Conservation (phyloP, 1,139 yeast species). For the Debaryomyces sp. region DNA sequence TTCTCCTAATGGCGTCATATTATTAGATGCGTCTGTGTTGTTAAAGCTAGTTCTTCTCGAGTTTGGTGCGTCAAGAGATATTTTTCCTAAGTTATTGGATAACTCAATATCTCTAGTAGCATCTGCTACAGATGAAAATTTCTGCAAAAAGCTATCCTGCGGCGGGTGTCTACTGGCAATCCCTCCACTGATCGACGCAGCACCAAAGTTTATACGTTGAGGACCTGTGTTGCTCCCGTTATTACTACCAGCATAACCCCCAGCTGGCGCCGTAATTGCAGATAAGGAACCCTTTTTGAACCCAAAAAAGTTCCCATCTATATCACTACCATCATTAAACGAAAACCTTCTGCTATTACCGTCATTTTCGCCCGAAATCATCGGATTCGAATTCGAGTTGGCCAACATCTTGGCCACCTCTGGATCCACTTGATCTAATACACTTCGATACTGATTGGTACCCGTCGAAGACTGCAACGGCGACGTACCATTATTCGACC, state of each 20-base stretch:
- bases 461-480: slow-evolving; percentile 28
- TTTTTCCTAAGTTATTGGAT: slow-evolving; percentile 29
- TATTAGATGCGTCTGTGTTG: slow-evolving; percentile 17
- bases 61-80: slow-evolving; percentile 30
- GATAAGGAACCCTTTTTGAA: slow-evolving; percentile 52
- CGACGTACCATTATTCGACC: slow-evolving; percentile 34
- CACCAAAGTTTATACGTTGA: slow-evolving; percentile 45
- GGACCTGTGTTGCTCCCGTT: slow-evolving; percentile 9
- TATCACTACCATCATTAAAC: slow-evolving; percentile 49
- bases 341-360: slow-evolving; percentile 32
- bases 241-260: slow-evolving; percentile 17
- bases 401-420: slow-evolving; percentile 49
- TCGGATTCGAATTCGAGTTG: slow-evolving; percentile 6
- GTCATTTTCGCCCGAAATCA: neutral
- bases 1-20: slow-evolving; percentile 22
- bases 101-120: slow-evolving; percentile 77
- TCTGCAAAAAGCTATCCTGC: slow-evolving; percentile 59
- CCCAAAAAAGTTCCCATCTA: slow-evolving; percentile 45
- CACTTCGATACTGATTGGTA: slow-evolving; percentile 31
- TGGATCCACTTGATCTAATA: slow-evolving; percentile 44
- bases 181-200: slow-evolving; percentile 67
- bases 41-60: slow-evolving; percentile 56
- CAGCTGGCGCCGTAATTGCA: slow-evolving; percentile 47
- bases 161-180: slow-evolving; percentile 50
- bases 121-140: slow-evolving; percentile 76